These are phyloP conservation scores for Pseudozyma thailandica DNA, from an alignment of 1,284 basidiomycete species.

Conservation along the genomic window DNA sequence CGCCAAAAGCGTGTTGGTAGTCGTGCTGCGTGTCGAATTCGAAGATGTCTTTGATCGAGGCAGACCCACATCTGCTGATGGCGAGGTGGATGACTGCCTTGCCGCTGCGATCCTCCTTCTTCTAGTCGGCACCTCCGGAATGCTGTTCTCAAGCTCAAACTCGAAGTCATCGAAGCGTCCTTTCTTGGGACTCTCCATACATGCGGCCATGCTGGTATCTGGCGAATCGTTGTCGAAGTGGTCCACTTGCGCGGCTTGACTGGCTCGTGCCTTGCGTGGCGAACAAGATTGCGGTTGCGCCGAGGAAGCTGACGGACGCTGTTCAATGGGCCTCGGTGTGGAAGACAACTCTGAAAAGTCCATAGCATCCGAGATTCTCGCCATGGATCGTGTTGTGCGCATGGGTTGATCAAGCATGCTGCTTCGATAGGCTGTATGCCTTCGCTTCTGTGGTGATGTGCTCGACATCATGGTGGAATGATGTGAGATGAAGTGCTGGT, in stretches of 20 bases:
- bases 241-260: conserved; percentile 22
- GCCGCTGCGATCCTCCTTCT: conserved; percentile 16
- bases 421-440: conserved; percentile 16
- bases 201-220: conserved; percentile 24
- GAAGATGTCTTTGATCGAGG: conserved; percentile 27
- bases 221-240: conserved; percentile 37
- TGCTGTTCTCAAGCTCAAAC: conserved; percentile 43
- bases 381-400: conserved; percentile 51
- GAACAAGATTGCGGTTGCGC: conserved; percentile 9
- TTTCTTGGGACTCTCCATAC: conserved; percentile 48
- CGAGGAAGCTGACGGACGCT: conserved; percentile 7
- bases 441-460: conserved; percentile 41
- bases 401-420: conserved; percentile 34
- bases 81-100: conserved; percentile 14
- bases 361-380: conserved; percentile 25
- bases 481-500: neutral
- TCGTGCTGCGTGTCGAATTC: neutral
- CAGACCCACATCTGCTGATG: conserved; percentile 21
- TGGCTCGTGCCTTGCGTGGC: conserved; percentile 24
- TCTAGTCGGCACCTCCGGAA: conserved; percentile 24
- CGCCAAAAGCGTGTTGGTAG: conserved; percentile 8
- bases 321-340: neutral
- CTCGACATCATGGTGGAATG: conserved; percentile 31
- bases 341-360: conserved; percentile 17
- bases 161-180: conserved; percentile 48